phyloP scores from a whole-genome alignment of 768 basidiomycete species.

The Lyophyllum shimeji region DNA sequence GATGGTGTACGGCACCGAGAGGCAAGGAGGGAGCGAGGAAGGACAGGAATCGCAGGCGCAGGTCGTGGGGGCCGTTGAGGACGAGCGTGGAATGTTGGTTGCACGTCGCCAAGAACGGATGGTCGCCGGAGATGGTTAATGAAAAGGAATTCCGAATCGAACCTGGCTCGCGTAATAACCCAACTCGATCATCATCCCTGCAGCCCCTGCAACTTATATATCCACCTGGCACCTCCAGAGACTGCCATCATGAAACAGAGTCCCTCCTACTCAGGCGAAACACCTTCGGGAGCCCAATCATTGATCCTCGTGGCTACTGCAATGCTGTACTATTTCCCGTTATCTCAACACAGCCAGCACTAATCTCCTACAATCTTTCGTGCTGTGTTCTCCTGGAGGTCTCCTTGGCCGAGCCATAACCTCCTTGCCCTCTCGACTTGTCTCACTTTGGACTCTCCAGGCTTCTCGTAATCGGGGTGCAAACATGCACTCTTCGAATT shows the following conservation, averaged over 20 bases:
- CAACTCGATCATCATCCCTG: slow-evolving; percentile 14
- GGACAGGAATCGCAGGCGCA: background rate
- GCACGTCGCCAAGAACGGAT: slow-evolving; percentile 13
- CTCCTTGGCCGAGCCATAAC: background rate
- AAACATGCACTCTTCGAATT: background rate
- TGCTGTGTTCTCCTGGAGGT: background rate
- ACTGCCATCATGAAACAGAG: slow-evolving; percentile 17
- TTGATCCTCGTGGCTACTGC: too few species aligned
- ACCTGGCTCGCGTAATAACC: slow-evolving; percentile 13
- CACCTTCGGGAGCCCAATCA: slow-evolving; percentile 1
- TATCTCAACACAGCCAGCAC: slow-evolving; percentile 1
- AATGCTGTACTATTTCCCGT: background rate
- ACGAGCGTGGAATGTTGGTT: slow-evolving; percentile 15
- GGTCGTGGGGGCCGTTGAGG: slow-evolving; percentile 1
- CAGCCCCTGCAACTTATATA: slow-evolving; percentile 11
- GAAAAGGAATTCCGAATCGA: slow-evolving; percentile 28
- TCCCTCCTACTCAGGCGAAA: background rate
- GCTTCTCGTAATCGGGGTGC: background rate
- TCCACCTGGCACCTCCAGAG: background rate
- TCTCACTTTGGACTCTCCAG: background rate
- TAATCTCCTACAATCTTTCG: background rate
- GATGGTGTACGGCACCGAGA: slow-evolving; percentile 3
- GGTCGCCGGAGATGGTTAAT: slow-evolving; percentile 20
- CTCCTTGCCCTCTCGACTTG: background rate
- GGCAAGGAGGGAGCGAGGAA: slow-evolving; percentile 9